Evolutionary conservation across 1,284 basidiomycete species (phyloP).

Genomic region (Wallemia hederae): DNA sequence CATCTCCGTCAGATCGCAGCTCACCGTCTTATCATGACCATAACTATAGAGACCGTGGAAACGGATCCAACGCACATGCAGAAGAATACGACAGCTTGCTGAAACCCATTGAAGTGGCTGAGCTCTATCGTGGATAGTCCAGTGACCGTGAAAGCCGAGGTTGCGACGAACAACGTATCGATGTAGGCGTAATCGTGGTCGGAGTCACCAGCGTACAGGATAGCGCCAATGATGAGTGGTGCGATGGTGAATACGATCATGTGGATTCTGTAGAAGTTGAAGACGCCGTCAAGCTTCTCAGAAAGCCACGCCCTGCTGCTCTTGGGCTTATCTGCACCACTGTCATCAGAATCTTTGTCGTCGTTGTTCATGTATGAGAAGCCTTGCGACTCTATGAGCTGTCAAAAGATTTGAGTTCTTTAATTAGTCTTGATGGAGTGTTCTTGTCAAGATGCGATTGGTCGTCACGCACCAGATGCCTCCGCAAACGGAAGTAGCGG

Average conservation of each 20-base stretch:
- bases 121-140: constrained; percentile 44
- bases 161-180: constrained; percentile 40
- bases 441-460: too few species aligned
- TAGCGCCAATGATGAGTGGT: constrained; percentile 37
- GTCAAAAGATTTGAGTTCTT: not conserved
- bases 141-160: constrained; percentile 48
- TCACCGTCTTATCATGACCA: not conserved
- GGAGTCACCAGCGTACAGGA: constrained; percentile 47
- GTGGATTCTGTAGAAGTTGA: constrained; percentile 27
- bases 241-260: constrained; percentile 35
- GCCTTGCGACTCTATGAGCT: not conserved
- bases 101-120: constrained; percentile 38
- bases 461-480: too few species aligned
- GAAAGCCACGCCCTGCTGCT: too few species aligned
- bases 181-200: constrained; percentile 30
- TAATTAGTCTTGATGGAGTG: not conserved
- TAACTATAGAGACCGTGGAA: not conserved
- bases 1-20: not conserved
- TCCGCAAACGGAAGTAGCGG: too few species aligned
- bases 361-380: not conserved
- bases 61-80: constrained; percentile 32
- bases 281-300: not conserved
- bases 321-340: too few species aligned
- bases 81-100: constrained; percentile 41
- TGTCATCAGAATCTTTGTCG: not conserved